Percentiles rank a stretch among this genome's conserved stretches.
Evolutionary conservation across 2,329 filamentous ascomycete species (phyloP).

Genomic region (Cadophora sp.): DNA sequence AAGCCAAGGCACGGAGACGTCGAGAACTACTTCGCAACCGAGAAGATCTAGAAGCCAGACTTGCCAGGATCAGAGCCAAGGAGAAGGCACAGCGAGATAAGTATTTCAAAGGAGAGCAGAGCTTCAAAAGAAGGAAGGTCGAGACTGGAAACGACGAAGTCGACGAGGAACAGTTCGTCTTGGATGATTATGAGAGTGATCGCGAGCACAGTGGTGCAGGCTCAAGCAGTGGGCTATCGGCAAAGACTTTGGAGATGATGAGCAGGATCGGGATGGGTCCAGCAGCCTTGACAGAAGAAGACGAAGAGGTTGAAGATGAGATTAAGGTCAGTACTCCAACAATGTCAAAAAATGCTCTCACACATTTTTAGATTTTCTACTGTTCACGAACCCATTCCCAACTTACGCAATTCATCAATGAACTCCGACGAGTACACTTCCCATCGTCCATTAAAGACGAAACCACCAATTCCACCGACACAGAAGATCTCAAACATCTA

Average conservation of each 20-base stretch:
- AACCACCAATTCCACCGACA: slow-evolving; percentile 40
- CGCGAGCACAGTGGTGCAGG: slow-evolving; percentile 51
- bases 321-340: slow-evolving; percentile 53
- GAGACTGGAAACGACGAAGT: slow-evolving; percentile 37
- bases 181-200: slow-evolving; percentile 75
- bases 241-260: slow-evolving; percentile 68
- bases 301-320: slow-evolving; percentile 60
- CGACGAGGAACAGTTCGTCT: slow-evolving; percentile 63
- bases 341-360: slow-evolving; percentile 22
- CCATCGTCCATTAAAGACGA: slow-evolving; percentile 61
- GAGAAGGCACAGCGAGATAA: slow-evolving; percentile 61
- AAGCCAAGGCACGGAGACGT: slow-evolving; percentile 62
- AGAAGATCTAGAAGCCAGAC: slow-evolving; percentile 64
- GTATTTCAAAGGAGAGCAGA: slow-evolving; percentile 52
- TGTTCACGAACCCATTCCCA: slow-evolving; percentile 79
- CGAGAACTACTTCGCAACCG: slow-evolving; percentile 61
- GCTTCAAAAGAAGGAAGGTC: slow-evolving; percentile 55
- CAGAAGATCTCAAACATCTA: slow-evolving; percentile 70
- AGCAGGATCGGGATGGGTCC: slow-evolving; percentile 55
- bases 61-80: slow-evolving; percentile 61
- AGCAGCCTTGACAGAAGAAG: slow-evolving; percentile 48
- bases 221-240: slow-evolving; percentile 57
- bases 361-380: slow-evolving; percentile 61
- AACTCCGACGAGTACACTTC: slow-evolving; percentile 67
- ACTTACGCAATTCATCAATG: slow-evolving; percentile 72